Evolutionary conservation across 257 asterid species (phyloP).

Genomic region (Solanum arcanum): DNA sequence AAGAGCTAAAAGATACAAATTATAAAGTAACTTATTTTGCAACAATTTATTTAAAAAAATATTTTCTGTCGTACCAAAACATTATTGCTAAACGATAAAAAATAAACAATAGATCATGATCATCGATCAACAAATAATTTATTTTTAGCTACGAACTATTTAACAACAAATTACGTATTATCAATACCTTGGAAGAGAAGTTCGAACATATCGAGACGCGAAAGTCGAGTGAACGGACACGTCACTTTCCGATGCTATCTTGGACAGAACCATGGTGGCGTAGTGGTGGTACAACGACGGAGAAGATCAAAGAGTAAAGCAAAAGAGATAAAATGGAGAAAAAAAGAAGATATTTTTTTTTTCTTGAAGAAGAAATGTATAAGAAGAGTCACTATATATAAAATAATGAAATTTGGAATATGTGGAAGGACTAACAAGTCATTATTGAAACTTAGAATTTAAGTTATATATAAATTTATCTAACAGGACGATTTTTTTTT

Average conservation of each 20-base stretch:
- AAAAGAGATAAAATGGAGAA: not conserved
- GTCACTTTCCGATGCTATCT: conserved; percentile 42
- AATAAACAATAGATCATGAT: not conserved
- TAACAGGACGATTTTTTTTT: not conserved
- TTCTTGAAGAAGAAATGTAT: not conserved
- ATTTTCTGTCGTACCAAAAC: not conserved
- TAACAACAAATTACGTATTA: not conserved
- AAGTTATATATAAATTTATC: not conserved
- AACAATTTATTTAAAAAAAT: not conserved
- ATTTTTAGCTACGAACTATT: rapidly evolving
- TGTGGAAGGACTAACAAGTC: not conserved
- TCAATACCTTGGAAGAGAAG: conserved; percentile 60
- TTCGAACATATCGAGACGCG: conserved; percentile 74
- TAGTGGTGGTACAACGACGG: not conserved
- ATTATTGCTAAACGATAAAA: not conserved
- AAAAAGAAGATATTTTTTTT: not conserved
- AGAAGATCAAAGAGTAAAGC: not conserved
- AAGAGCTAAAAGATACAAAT: too few species aligned
- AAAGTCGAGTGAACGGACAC: conserved; percentile 65
- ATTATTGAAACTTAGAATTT: not conserved
- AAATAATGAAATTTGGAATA: not conserved
- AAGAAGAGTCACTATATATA: not conserved
- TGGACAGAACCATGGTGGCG: conserved; percentile 59
- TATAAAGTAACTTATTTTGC: not conserved
- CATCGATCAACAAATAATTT: not conserved